Evolutionary conservation across 23 red algal genomes (phyloP).

Genomic region (Cyanidioschyzon merolae): DNA sequence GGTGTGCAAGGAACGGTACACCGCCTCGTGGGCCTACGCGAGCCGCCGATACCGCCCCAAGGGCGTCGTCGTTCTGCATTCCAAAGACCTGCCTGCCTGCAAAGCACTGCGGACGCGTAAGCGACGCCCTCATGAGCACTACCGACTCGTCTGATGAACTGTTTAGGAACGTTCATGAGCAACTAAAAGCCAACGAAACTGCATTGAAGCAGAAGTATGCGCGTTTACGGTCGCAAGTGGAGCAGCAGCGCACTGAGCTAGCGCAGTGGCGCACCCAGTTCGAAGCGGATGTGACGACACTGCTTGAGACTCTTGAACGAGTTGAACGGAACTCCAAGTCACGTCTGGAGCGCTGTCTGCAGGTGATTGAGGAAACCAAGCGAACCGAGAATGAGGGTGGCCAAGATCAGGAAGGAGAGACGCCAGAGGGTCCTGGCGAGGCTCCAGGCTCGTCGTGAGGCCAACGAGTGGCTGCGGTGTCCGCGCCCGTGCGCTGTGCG

Average conservation of each 20-base stretch:
- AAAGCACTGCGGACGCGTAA: too few species aligned
- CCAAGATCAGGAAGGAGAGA: too few species aligned
- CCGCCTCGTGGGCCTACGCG: too few species aligned
- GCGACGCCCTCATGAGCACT: too few species aligned
- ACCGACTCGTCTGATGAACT: background rate
- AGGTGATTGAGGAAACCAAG: background rate
- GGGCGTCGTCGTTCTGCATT: too few species aligned
- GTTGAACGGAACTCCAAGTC: background rate
- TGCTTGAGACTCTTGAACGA: background rate
- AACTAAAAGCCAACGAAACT: background rate
- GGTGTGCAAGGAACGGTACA: too few species aligned
- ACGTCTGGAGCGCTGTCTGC: background rate
- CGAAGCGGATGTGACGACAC: constrained; percentile 3
- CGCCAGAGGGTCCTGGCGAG: too few species aligned
- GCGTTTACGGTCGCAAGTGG: background rate
- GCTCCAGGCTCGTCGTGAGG: too few species aligned
- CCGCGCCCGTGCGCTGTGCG: too few species aligned
- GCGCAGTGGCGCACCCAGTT: background rate
- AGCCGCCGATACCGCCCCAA: too few species aligned
- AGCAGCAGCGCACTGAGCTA: background rate
- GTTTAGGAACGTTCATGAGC: background rate
- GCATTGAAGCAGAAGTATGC: background rate
- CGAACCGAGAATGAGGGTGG: background rate
- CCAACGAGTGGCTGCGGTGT: too few species aligned
- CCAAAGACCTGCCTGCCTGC: too few species aligned